Base-by-base conservation (phyloP, 768 basidiomycete species). In the Auricularia sp. region DNA sequence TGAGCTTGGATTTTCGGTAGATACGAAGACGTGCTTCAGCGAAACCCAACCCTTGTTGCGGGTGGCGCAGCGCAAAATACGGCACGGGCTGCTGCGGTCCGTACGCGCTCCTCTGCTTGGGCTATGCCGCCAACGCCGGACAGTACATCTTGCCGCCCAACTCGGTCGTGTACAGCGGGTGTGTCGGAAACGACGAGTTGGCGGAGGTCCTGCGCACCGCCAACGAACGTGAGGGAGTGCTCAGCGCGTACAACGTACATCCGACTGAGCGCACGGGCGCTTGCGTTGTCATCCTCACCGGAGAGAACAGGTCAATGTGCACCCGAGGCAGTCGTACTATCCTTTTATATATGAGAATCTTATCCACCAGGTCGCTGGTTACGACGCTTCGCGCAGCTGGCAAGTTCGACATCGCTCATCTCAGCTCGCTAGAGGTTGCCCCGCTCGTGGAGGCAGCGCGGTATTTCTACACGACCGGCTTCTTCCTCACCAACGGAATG, bases 31-130 rank as follows among this genome's bases (percentile, higher is more conserved):
- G 75, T 98, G 67, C 84, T 88, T 58, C 81, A 92, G 65, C 76
- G 89, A 75, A 70, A 88, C 66, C 83, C 92, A 62, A 87, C 87
- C 61, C 98, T 94, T 71, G 95, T 98, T 62, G 96, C 97, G 62
- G 97, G 97, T 66, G 97, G 97, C 71, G 96, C 97, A 36, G 86
- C 92, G 34, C 97, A 99, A 75, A 99, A 98, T 72, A 85, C 95
- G 71, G 95, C 96, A 64, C 90, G 97, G 61, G 95, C 87, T 68
- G 97, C 96, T 70, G 94, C 97, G 58, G 96, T 97, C 75, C 66
- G 93, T 77, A 44, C 42, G 36, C 34, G 60, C 11, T 11, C 18
- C 29, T 36, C 34, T 29, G 39, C 47, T 61, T 61, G 68, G 23
- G 68, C 65, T 66, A 54, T 65, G 66, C 39, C 62, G 62, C 59